Base-by-base conservation (phyloP, 1,139 yeast species). In the Fermentozyma sake region DNA sequence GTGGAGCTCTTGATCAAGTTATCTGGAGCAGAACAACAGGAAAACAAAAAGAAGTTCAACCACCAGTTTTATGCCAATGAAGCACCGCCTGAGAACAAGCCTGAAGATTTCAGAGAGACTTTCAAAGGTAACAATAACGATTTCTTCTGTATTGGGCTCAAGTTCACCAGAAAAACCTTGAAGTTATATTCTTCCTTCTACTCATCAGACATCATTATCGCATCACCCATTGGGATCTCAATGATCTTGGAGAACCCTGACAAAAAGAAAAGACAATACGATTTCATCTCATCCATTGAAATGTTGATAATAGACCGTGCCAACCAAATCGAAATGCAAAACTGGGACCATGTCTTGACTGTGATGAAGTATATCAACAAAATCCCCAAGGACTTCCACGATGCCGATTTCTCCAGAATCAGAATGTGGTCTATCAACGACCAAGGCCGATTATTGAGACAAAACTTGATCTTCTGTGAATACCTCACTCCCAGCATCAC, bases 341-440 rank as follows among this genome's bases (percentile, higher is more conserved):
- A 89, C 46, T 83, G 96, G 91, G 84, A 83, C 22, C 95, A 91
- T 58, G 71, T 91, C 5, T 69, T 67, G 21, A 69, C 79, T 0
- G 72, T 89, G n/a, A 62, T 80, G 45, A 77, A 79, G 38, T 77
- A 81, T 48, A 44, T 87, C 33, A 87, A 87, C 55, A 63, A 70
- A 34, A 75, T 86, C 24, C 98, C 98, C 5, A 72, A 72, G 37
- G 68, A 72, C 29, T 80, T 82, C 43, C 76, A 82, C 34, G 94
- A 84, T 40, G 84, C 95, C 12, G 98, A 91, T 57, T 91, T 91
- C 52, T 79, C 93, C 31, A 72, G 99, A 44, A 79, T 91, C 23
- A 69, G 96, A 42, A 81, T 84, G 81, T 89, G 95, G 95, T 79
- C 81, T 22, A 77, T 91, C 38, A 89, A 91, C 46, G 95, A 86